Evolutionary conservation across 192 early-diverging fungal species (phyloP).

Genomic region (Powellomyces hirtus): DNA sequence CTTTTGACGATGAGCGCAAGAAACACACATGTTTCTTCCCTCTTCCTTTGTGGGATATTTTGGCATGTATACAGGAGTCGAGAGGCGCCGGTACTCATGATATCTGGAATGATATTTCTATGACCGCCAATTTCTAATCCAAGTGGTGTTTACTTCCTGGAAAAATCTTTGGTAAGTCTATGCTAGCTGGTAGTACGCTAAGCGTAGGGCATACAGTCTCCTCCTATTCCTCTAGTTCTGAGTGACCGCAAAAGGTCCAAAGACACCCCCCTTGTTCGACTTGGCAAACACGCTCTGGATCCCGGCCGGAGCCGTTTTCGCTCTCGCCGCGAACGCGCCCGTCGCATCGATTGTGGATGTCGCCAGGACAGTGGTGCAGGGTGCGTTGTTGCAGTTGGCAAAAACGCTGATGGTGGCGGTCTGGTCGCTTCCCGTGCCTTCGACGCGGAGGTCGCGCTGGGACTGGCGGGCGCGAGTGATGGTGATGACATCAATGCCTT

Average conservation of each 20-base stretch:
- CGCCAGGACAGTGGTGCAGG: not conserved
- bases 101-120: too few species aligned
- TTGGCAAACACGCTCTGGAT: not conserved
- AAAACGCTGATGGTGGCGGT: not conserved
- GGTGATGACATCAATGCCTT: not conserved
- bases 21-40: too few species aligned
- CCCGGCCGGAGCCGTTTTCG: not conserved
- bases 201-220: too few species aligned
- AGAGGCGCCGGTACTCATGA: too few species aligned
- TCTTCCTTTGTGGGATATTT: too few species aligned
- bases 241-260: not conserved
- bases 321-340: not conserved
- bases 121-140: too few species aligned
- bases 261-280: not conserved
- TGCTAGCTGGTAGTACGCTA: too few species aligned
- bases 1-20: too few species aligned
- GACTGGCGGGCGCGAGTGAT: constrained; percentile 3
- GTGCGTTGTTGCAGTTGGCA: not conserved
- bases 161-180: too few species aligned
- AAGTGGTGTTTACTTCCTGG: too few species aligned
- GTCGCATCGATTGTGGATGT: not conserved
- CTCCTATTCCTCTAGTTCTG: too few species aligned
- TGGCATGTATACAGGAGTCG: too few species aligned
- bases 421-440: not conserved
- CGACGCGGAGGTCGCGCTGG: constrained; percentile 3